These are phyloP conservation scores for Rhododendron simsii DNA, from an alignment of 148 eudicot species.

Conservation along the genomic window DNA sequence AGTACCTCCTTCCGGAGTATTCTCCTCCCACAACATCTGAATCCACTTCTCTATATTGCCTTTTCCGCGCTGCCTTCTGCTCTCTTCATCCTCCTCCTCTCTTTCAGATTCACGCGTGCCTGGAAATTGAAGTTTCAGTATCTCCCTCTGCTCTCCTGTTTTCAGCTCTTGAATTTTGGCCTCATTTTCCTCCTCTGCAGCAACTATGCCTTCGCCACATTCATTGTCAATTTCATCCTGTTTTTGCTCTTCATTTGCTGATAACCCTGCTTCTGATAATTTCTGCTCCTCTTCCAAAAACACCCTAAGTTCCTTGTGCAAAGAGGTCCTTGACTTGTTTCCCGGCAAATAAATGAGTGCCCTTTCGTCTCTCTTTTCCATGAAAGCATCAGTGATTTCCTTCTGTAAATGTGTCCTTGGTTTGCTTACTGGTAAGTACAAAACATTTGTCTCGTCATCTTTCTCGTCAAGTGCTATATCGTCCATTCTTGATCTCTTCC, in stretches of 20 bases:
- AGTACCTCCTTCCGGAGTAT: slow-evolving; percentile 27
- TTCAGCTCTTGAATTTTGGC: slow-evolving; percentile 22
- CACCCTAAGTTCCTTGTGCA: slow-evolving; percentile 64
- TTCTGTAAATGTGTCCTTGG: slow-evolving; percentile 14
- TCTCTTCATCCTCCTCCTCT: slow-evolving; percentile 61
- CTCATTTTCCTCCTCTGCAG: slow-evolving; percentile 13
- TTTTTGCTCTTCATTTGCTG: slow-evolving; percentile 27
- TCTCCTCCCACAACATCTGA: slow-evolving; percentile 53
- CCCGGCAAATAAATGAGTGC: slow-evolving; percentile 20
- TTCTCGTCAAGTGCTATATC: slow-evolving; percentile 43
- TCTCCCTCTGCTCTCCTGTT: slow-evolving; percentile 21
- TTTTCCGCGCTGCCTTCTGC: slow-evolving; percentile 69
- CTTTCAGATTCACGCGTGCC: slow-evolving; percentile 25
- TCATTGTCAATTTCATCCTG: slow-evolving; percentile 15
- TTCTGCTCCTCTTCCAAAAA: slow-evolving; percentile 84
- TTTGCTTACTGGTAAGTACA: slow-evolving; percentile 29
- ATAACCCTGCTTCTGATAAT: slow-evolving; percentile 49
- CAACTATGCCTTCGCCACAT: slow-evolving; percentile 4
- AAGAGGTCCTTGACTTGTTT: slow-evolving; percentile 8
- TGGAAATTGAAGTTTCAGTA: slow-evolving; percentile 31
- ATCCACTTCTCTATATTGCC: slow-evolving; percentile 93
- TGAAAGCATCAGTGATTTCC: not conserved
- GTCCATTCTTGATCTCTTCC: slow-evolving; percentile 80
- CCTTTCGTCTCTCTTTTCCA: not conserved
- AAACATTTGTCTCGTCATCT: slow-evolving; percentile 23